Percentiles rank a stretch among this genome's conserved stretches.
Conservation (phyloP, 2,329 filamentous ascomycete genomes). For the Amauroascus niger region DNA sequence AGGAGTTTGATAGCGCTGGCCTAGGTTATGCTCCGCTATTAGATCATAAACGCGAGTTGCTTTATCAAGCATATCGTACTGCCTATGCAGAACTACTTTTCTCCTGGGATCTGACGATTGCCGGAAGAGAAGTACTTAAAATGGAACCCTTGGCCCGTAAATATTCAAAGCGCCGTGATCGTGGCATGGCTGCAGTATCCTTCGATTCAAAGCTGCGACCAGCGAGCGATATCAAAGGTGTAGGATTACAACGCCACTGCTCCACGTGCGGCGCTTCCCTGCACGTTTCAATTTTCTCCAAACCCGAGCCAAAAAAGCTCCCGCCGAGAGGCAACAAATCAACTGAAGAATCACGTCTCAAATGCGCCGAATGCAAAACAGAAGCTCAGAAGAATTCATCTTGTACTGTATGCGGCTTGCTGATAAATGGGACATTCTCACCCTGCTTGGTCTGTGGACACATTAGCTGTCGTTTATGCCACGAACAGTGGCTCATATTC, state of each 20-base stretch:
- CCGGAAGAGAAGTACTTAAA: slow-evolving; percentile 50
- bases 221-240: slow-evolving; percentile 20
- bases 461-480: slow-evolving; percentile 39
- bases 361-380: slow-evolving; percentile 32
- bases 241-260: slow-evolving; percentile 38
- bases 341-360: slow-evolving; percentile 16
- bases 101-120: slow-evolving; percentile 48
- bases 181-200: neutral
- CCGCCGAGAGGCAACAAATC: slow-evolving; percentile 13
- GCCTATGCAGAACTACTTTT: slow-evolving; percentile 51
- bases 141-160: slow-evolving; percentile 30
- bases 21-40: slow-evolving; percentile 41
- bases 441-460: slow-evolving; percentile 43
- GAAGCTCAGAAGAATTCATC: slow-evolving; percentile 29
- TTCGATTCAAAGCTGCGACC: neutral
- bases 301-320: neutral
- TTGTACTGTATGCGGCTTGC: slow-evolving; percentile 38
- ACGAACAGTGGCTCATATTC: slow-evolving; percentile 33
- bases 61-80: slow-evolving; percentile 46
- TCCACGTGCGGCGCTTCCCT: slow-evolving; percentile 32
- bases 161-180: neutral
- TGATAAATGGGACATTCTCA: slow-evolving; percentile 37
- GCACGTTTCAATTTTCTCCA: slow-evolving; percentile 30
- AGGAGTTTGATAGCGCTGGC: slow-evolving; percentile 47
- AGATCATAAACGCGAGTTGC: slow-evolving; percentile 39